Evolutionary conservation across 1,284 basidiomycete species (phyloP).

Genomic region (Cryptococcus amylolentus): DNA sequence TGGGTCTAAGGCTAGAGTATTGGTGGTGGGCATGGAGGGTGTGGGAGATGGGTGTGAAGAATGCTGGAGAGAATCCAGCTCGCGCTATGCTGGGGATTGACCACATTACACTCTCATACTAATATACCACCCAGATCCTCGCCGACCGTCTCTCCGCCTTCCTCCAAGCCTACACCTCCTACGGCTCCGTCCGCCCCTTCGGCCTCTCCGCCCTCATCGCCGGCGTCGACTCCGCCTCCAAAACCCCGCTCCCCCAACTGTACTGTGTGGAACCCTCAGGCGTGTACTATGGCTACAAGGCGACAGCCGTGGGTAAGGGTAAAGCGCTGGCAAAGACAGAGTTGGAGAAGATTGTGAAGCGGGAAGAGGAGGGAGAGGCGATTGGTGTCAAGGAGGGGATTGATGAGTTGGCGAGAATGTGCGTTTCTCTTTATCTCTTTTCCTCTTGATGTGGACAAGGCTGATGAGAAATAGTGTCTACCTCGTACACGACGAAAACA

Average conservation of each 20-base stretch:
- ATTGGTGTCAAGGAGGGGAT: slow-evolving; percentile 75
- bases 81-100: no score
- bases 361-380: slow-evolving; percentile 19
- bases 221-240: slow-evolving; percentile 61
- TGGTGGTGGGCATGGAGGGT: no score
- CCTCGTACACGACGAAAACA: slow-evolving; percentile 86
- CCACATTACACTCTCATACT: background rate
- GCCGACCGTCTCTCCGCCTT: slow-evolving; percentile 82
- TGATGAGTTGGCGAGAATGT: slow-evolving; percentile 92
- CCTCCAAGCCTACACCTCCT: slow-evolving; percentile 94
- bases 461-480: slow-evolving; percentile 68
- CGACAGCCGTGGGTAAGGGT: slow-evolving; percentile 93
- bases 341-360: slow-evolving; percentile 75
- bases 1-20: no score
- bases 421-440: slow-evolving; percentile 43
- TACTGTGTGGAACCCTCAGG: slow-evolving; percentile 95
- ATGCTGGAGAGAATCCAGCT: no score
- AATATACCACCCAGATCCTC: slow-evolving; percentile 57
- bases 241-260: slow-evolving; percentile 75
- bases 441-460: background rate
- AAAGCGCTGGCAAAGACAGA: slow-evolving; percentile 97
- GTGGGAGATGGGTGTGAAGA: no score
- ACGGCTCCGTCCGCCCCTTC: slow-evolving; percentile 96
- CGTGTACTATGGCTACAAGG: slow-evolving; percentile 87
- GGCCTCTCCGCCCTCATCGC: slow-evolving; percentile 90